Conservation (phyloP, 202 grass and related monocot species). For the Panicum hallii region DNA sequence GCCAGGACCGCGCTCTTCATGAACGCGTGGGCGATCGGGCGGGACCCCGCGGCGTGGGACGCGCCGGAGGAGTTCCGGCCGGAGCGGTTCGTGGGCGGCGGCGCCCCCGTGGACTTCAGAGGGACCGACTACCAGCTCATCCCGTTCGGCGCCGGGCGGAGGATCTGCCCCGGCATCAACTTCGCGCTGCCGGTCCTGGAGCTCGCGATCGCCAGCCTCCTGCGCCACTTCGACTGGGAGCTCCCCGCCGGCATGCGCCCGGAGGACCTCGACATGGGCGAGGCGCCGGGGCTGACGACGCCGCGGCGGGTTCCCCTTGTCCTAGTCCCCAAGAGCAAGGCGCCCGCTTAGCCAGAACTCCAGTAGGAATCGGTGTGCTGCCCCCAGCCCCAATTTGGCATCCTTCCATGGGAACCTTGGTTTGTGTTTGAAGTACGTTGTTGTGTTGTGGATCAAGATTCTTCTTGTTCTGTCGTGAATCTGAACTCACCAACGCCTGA, state of each 20-base stretch:
- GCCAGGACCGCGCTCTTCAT: slow-evolving; percentile 53
- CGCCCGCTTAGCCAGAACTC: not conserved
- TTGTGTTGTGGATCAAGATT: not conserved
- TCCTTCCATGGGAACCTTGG: too few relatives aligned
- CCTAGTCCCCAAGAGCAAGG: slow-evolving; percentile 47
- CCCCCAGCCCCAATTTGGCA: too few relatives aligned
- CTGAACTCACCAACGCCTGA: not conserved
- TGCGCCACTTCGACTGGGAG: slow-evolving; percentile 65
- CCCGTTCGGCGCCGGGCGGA: slow-evolving; percentile 67
- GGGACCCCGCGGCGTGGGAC: slow-evolving; percentile 68
- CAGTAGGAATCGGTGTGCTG: not conserved
- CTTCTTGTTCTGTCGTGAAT: too few relatives aligned
- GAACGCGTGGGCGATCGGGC: slow-evolving; percentile 76
- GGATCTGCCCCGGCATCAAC: slow-evolving; percentile 69
- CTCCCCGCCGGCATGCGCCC: slow-evolving; percentile 44
- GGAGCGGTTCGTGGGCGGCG: slow-evolving; percentile 57
- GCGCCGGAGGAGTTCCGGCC: slow-evolving; percentile 69
- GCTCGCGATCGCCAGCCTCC: slow-evolving; percentile 52
- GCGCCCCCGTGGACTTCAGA: slow-evolving; percentile 32
- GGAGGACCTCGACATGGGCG: slow-evolving; percentile 55
- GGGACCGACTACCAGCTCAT: slow-evolving; percentile 63
- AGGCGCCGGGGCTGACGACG: slow-evolving; percentile 56
- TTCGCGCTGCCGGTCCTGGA: slow-evolving; percentile 54
- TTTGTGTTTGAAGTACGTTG: too few relatives aligned
- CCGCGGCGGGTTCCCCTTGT: slow-evolving; percentile 51